Evolutionary conservation across 176 grass and related monocot genomes (phyloP), one percentile per base, ranked within the genome.

Genomic region (Triticum urartu): DNA sequence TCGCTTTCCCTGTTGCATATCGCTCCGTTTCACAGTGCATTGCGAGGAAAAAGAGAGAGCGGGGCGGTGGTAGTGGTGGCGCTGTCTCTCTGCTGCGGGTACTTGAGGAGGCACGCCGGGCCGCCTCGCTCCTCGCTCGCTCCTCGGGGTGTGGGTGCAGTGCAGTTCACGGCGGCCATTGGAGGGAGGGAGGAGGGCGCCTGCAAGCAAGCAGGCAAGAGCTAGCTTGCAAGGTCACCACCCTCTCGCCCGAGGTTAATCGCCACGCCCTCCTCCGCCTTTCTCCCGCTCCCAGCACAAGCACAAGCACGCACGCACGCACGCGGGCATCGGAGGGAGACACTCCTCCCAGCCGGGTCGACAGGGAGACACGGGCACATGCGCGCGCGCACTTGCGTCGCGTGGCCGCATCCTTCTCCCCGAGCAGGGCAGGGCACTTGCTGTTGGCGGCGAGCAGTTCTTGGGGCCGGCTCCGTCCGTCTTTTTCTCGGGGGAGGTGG

Each of bases 71-170:
- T 81, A 64, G 82, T 81, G 68, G 40, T 48, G 7, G 72, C 18
- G 50, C 50, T 17, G 48, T 43, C 42, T 43, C 42, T 52, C 48
- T 50, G 24, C 40, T 75, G 72, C 17, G 79, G 83, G 88, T 74
- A 88, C 74, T 85, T 72, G 91, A 86, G 90, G 87, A 83, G 85
- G 84, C 82, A 94, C 78, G 87, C 85, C 83, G 88, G 91, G 45
- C 58, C 79, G 84, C 85, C 75, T 76, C 36, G 11, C 75, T 7
- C 42, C 10, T 43, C 10, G 42, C 3, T 56, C 52, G 15, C 21
- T 24, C 11, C 54, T 58, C 78, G 68, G 60, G 77, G 78, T 67
- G 79, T 85, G 63, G 68, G 39, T 42, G 39, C n/a, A n/a, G n/a
- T n/a, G n/a, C 85, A 73, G 79, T 15, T 52, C 48, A 17, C 2